Evolutionary conservation across 805 yeast genomes (phyloP).

Genomic region (Millerago galiae): DNA sequence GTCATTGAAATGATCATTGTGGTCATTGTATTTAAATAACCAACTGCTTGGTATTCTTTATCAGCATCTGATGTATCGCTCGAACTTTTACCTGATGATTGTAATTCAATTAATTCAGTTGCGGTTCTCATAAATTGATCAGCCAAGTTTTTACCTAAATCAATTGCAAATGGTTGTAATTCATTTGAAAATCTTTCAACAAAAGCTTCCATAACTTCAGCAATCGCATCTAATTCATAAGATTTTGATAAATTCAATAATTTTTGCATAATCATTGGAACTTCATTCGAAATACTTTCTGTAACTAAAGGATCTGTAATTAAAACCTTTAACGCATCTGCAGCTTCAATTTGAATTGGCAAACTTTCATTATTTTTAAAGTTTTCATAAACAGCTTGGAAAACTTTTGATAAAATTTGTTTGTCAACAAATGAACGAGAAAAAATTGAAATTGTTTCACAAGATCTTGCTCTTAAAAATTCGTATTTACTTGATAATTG

Average conservation of each 20-base stretch:
- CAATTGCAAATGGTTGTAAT: constrained; percentile 80
- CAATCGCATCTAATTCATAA: constrained; percentile 78
- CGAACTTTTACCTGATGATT: constrained; percentile 10
- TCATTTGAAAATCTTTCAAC: constrained; percentile 84
- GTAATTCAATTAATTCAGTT: constrained; percentile 43
- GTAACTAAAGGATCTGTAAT: constrained; percentile 64
- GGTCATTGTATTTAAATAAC: constrained; percentile 63
- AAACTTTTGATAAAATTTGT: constrained; percentile 33
- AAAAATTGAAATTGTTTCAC: constrained; percentile 48
- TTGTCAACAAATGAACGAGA: constrained; percentile 29
- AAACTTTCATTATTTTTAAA: constrained; percentile 39
- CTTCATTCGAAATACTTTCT: constrained; percentile 61
- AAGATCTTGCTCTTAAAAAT: constrained; percentile 71
- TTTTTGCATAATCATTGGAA: constrained; percentile 77
- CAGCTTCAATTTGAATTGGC: constrained; percentile 82
- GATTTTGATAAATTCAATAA: constrained; percentile 68
- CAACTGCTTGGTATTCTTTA: constrained; percentile 63
- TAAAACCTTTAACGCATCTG: constrained; percentile 79
- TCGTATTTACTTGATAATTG: constrained; percentile 54
- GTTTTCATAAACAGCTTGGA: constrained; percentile 34
- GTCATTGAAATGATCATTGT: constrained; percentile 69
- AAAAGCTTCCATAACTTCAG: constrained; percentile 92
- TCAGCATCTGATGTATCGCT: constrained; percentile 36
- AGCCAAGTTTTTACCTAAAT: constrained; percentile 52
- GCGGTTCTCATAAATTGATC: constrained; percentile 56